A percentile compares a stretch with the other conserved stretches of the same genome.
phyloP scores from a whole-genome alignment of 805 yeast species.

The Starmera dryadoides region DNA sequence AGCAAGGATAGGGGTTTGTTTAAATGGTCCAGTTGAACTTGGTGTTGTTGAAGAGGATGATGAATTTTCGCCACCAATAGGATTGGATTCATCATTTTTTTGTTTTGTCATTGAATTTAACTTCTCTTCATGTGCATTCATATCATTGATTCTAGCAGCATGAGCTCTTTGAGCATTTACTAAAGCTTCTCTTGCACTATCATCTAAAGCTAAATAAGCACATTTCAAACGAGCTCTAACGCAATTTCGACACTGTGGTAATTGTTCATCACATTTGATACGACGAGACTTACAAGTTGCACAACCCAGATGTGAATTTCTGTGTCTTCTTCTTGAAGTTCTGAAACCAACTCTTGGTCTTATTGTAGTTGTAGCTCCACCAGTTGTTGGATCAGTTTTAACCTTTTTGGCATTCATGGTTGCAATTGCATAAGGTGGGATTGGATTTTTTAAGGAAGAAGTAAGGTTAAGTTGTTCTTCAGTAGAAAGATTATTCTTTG shows the following conservation, averaged over 20 bases:
- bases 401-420: conserved; percentile 10
- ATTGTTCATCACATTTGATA: conserved; percentile 57
- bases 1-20: too few relatives aligned
- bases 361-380: neutral
- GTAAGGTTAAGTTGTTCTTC: conserved; percentile 10
- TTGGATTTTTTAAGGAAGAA: conserved; percentile 26
- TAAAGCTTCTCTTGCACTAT: conserved; percentile 40
- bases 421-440: conserved; percentile 28
- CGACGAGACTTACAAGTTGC: conserved; percentile 57
- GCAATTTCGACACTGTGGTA: conserved; percentile 56
- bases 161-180: conserved; percentile 39
- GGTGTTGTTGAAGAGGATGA: neutral
- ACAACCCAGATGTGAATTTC: conserved; percentile 73
- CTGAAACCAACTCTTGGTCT: conserved; percentile 12
- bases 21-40: too few relatives aligned
- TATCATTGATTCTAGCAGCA: conserved; percentile 27
- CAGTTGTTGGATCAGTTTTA: neutral
- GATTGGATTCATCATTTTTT: neutral
- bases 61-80: neutral
- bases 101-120: neutral
- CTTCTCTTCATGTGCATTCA: conserved; percentile 10
- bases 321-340: conserved; percentile 44
- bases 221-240: conserved; percentile 37
- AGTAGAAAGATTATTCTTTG: too few relatives aligned
- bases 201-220: conserved; percentile 41